Evolutionary conservation across 495 filamentous ascomycete genomes (phyloP), one percentile per base, ranked within the genome.

Genomic region (Tuber magnatum): DNA sequence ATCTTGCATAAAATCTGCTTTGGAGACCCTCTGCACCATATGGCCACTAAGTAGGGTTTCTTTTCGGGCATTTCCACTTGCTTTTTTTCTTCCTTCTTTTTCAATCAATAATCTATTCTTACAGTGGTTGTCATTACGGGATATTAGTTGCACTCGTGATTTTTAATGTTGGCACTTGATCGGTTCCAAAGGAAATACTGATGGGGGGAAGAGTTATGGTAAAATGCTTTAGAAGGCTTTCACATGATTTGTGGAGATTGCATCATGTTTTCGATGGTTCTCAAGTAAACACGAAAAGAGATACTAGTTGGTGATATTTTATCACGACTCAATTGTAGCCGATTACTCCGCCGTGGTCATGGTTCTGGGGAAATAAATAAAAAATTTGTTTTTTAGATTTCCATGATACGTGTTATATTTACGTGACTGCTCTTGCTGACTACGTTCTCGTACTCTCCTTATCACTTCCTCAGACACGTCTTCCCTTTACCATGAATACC

Each of bases 401-500:
- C 28, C 14, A 18, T 24, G 56, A 65, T 35, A 35, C 28, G 28
- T 65, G 28, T 20, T 65, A 65, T 35, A 65, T 35, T 18, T 16
- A 56, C 9, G 28, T 20, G 28, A 65, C 12, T 18, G 28, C 14
- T 32, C 28, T 35, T 8, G 32, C 32, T 20, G 12, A 20, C 56
- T 16, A 35, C 12, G 3, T 65, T 65, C 56, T 65, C 14, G 28
- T 65, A 35, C 28, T 35, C 18, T 12, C 18, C n/a, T 35, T 20
- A 35, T 35, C 56, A 35, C 14, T 65, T 65, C 56, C 28, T 65
- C 28, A 79, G 70, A 65, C 72, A 41, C 77, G 77, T 48, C 71
- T 81, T 43, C 80, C 80, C 71, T 79, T 80, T 4, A 77, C 80
- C 80, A 82, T 73, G 73, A 82, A 82, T 5, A 81, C 41, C 18